These are phyloP conservation scores for Schizochytrium sp. DNA, from an alignment of 108 stramenopile species.

Conservation along the genomic window DNA sequence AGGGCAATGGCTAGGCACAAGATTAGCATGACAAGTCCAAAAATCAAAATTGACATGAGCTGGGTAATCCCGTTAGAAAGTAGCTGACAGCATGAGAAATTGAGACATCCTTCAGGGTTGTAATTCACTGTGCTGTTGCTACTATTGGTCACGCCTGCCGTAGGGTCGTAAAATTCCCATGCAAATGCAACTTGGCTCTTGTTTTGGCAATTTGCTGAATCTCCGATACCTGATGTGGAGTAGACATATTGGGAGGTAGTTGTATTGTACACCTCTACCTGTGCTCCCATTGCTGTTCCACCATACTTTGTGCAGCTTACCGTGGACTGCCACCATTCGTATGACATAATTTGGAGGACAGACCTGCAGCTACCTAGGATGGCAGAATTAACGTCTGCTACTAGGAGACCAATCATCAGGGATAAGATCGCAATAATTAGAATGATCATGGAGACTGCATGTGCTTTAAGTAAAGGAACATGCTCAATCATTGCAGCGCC, in stretches of 20 bases:
- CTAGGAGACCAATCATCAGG: neutral
- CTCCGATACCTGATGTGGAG: neutral
- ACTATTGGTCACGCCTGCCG: neutral
- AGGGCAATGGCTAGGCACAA: conserved; percentile 27
- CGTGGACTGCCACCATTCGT: conserved; percentile 26
- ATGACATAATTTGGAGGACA: conserved; percentile 46
- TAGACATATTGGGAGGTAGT: neutral
- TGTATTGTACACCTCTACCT: conserved; percentile 41
- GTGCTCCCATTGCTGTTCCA: conserved; percentile 46
- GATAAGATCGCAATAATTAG: neutral
- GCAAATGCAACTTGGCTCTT: conserved; percentile 51
- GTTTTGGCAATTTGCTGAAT: conserved; percentile 34
- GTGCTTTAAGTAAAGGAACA: neutral
- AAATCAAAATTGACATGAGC: conserved; percentile 3
- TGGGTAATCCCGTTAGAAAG: conserved; percentile 12
- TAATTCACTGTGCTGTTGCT: neutral
- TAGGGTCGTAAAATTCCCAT: conserved; percentile 24
- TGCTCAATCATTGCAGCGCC: conserved; percentile 51
- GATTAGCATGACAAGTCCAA: neutral
- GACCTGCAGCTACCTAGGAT: conserved; percentile 28
- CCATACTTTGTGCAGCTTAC: conserved; percentile 41
- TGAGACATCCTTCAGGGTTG: conserved; percentile 48
- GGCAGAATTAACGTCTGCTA: conserved; percentile 21
- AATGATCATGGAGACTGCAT: neutral
- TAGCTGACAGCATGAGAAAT: conserved; percentile 23